Base-by-base conservation (phyloP, 1,284 basidiomycete species). In the Sanguinoderma infundibulare region DNA sequence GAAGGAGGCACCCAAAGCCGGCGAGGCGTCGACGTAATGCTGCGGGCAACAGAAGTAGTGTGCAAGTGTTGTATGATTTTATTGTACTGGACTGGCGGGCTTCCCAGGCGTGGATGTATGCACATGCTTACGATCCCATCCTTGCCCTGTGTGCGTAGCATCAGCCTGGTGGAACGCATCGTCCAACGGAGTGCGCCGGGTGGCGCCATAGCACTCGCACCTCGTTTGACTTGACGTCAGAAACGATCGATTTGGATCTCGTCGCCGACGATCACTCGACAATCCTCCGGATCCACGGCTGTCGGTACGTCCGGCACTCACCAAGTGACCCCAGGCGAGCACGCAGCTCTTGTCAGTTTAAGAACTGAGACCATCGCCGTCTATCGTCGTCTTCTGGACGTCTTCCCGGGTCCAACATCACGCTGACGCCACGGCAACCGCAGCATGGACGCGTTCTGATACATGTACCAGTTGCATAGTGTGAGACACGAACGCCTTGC, bases 1-100 rank as follows among this genome's bases (percentile, higher is more conserved):
- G 6, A 55, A 57, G 28, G 57, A 63, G 14, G 67, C 61, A n/a
- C 57, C 61, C 24, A 70, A 70, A 62, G 62, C 65, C n/a, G 61
- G 62, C 5, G 71, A 72, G 24, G 68, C 72, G 26, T 67, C 72
- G 9, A 65, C 67, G 22, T 70, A 53, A 70, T 20, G n/a, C 4
- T 26, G 14, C 24, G 22, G 14, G 42, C 20, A 26, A 26, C 24
- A 15, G 24, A 46, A 46, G 42, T 26, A 46, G 42, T 46, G 2
- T 26, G 24, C 24, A 26, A 26, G 24, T 17, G 42, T 46, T 46
- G 42, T 46, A 46, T 46, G 42, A 46, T 26, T 14, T 28, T n/a
- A n/a, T n/a, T n/a, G n/a, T n/a, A n/a, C n/a, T n/a, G n/a, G n/a
- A n/a, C n/a, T n/a, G n/a, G n/a, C n/a, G n/a, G n/a, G n/a, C n/a